A percentile compares a stretch with the other conserved stretches of the same genome.
These are phyloP conservation scores for Saccharomyces pastorianus DNA, from an alignment of 1,139 yeast genomes.

Conservation along the genomic window DNA sequence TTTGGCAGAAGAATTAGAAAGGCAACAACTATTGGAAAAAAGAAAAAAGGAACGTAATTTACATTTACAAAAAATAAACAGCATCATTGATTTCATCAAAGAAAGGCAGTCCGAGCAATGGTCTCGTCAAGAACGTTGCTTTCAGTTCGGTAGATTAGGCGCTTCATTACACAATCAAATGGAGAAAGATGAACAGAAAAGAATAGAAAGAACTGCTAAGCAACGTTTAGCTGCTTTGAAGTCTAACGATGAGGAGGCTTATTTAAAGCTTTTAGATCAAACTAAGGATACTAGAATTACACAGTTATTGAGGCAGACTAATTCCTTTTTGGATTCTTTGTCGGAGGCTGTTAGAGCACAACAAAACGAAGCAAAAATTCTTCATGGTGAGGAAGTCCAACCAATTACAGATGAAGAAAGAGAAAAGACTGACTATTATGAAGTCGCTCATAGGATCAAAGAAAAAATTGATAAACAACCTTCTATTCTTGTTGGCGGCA, in stretches of 20 bases:
- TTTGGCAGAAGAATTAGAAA: slow-evolving; percentile 54
- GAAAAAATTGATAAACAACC: slow-evolving; percentile 81
- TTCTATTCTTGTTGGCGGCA: slow-evolving; percentile 67
- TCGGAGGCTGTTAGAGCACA: slow-evolving; percentile 88
- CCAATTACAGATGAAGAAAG: slow-evolving; percentile 38
- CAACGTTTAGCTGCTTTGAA: slow-evolving; percentile 95
- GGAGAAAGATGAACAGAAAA: slow-evolving; percentile 84
- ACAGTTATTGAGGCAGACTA: slow-evolving; percentile 85
- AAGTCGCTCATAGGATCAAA: slow-evolving; percentile 82
- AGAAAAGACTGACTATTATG: slow-evolving; percentile 82
- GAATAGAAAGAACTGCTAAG: slow-evolving; percentile 84
- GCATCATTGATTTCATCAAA: slow-evolving; percentile 35
- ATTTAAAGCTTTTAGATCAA: slow-evolving; percentile 85
- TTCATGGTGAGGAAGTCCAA: slow-evolving; percentile 30
- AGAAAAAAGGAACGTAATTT: slow-evolving; percentile 36
- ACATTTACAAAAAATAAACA: slow-evolving; percentile 33
- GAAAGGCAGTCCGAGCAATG: slow-evolving; percentile 25
- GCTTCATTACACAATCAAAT: slow-evolving; percentile 51
- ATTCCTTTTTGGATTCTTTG: slow-evolving; percentile 79
- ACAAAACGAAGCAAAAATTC: slow-evolving; percentile 42
- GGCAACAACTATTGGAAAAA: slow-evolving; percentile 47
- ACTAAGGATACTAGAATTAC: slow-evolving; percentile 97
- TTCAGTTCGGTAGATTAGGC: slow-evolving; percentile 36
- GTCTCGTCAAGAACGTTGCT: slow-evolving; percentile 25
- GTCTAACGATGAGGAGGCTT: slow-evolving; percentile 96